Evolutionary conservation across 2,329 filamentous ascomycete species (phyloP).

Genomic region (Tetracladium maxilliforme): DNA sequence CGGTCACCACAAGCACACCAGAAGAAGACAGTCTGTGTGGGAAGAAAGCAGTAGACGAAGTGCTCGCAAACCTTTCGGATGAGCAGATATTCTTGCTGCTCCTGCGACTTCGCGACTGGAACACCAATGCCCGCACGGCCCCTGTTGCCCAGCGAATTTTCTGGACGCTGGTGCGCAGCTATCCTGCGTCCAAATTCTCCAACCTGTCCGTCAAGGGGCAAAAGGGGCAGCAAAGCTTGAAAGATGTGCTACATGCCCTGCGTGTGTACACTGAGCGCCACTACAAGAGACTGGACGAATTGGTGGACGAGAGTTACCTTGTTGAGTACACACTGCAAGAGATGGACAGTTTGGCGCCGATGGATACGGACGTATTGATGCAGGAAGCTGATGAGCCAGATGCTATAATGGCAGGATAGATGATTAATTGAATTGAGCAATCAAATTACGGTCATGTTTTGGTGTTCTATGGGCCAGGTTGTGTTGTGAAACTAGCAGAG

Average conservation of each 20-base stretch:
- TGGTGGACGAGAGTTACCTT: conserved; percentile 88
- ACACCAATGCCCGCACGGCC: conserved; percentile 82
- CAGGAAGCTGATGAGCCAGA: too few relatives aligned
- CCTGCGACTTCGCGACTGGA: conserved; percentile 83
- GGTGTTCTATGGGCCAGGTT: too few relatives aligned
- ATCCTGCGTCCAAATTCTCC: conserved; percentile 65
- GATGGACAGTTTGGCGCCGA: too few relatives aligned
- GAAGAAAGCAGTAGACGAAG: conserved; percentile 61
- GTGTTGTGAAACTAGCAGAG: too few relatives aligned
- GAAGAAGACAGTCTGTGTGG: conserved; percentile 52
- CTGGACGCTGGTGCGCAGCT: conserved; percentile 63
- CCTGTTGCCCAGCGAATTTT: conserved; percentile 76
- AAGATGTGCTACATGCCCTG: conserved; percentile 77
- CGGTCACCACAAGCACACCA: conserved; percentile 43
- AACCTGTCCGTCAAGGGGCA: conserved; percentile 47
- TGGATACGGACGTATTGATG: too few relatives aligned
- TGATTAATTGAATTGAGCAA: too few relatives aligned
- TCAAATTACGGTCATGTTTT: too few relatives aligned
- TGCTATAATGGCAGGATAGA: too few relatives aligned
- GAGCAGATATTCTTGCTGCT: conserved; percentile 78
- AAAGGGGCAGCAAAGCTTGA: conserved; percentile 49
- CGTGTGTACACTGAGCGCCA: conserved; percentile 86
- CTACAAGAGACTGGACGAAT: conserved; percentile 75
- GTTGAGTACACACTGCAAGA: conserved; percentile 85
- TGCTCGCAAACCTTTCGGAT: conserved; percentile 63